Evolutionary conservation across 2,329 filamentous ascomycete species (phyloP), one percentile per base, ranked within the genome.

Genomic region (Aphanoascus verrucosus): DNA sequence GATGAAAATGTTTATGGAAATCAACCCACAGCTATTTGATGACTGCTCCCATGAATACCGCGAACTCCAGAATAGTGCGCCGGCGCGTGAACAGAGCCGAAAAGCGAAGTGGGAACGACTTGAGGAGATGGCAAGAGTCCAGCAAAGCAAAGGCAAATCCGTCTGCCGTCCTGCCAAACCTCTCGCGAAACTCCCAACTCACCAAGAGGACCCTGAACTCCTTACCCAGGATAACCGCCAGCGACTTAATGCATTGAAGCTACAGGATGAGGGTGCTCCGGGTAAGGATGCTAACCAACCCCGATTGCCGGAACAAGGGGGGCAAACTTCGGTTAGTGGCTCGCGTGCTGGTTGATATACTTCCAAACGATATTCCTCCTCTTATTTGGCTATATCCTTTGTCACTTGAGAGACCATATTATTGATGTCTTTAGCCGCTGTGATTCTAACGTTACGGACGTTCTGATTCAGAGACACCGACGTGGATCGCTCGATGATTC

Each of bases 1-100:
- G 54, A 97, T 98, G 93, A 98, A 98, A 70, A 80, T 98, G 37
- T 98, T 98, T 71, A 98, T 98, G 93, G 93, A 98, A 69, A 96
- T 98, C 65, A 97, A 97, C 69, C 93, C 93, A 8, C 90, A 96
- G 69, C 80, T 98, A 19, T 98, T 98, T 64, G 93, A 98, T 63
- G 93, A 98, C 67, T 98, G 93, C 72, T 96, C 93, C 35, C 91
- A 96, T 65, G 90, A 97, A 59, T 98, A 98, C 71, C 94, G 90
- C 4, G 91, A 97, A 69, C 85, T 93, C 64, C 91, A 97, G 71
- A 94, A 94, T 71, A 93, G 82, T 58, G 88, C 90, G 2, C 83
- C 86, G n/a, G 81, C 88, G 56, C 83, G 90, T 53, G 85, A 96
- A 69, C 83, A 85, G 59, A 77, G 83, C 58, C 83, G 93, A 59